These are phyloP conservation scores for Elsinoe necatrix DNA, from an alignment of 2,329 filamentous ascomycete genomes.

Conservation along the genomic window DNA sequence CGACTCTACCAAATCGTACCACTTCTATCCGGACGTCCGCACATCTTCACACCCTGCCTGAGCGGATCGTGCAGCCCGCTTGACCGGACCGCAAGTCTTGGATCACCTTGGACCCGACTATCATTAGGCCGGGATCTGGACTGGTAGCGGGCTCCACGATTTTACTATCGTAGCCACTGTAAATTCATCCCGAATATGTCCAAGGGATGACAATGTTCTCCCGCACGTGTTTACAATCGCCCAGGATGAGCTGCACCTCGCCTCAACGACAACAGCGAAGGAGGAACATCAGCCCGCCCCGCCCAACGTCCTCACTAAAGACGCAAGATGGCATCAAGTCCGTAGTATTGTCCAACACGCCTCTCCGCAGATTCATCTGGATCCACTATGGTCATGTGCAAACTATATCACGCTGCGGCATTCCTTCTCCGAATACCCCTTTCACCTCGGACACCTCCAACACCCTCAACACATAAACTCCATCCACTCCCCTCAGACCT, in stretches of 20 bases:
- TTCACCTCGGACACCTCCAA: not conserved
- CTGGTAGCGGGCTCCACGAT: not conserved
- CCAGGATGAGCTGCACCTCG: not conserved
- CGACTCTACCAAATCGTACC: not conserved
- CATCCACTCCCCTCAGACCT: not conserved
- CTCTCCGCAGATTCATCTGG: not conserved
- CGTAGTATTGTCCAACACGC: not conserved
- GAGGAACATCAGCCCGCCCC: not conserved
- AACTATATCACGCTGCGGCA: not conserved
- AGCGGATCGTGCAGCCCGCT: not conserved
- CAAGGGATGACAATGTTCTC: not conserved
- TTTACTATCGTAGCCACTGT: no score
- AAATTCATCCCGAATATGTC: no score
- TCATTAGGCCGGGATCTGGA: not conserved
- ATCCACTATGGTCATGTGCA: not conserved
- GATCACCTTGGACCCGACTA: not conserved
- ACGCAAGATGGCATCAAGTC: slow-evolving; percentile 2
- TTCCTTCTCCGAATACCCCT: not conserved
- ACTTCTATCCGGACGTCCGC: not conserved
- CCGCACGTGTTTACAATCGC: slow-evolving; percentile 3
- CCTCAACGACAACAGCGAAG: not conserved
- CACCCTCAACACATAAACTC: not conserved
- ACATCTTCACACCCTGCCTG: not conserved
- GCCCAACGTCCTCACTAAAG: not conserved
- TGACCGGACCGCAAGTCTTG: not conserved